Percentiles rank a stretch among this genome's conserved stretches.
Evolutionary conservation across 2,329 filamentous ascomycete species (phyloP).

Genomic region (Clonostachys sp.): DNA sequence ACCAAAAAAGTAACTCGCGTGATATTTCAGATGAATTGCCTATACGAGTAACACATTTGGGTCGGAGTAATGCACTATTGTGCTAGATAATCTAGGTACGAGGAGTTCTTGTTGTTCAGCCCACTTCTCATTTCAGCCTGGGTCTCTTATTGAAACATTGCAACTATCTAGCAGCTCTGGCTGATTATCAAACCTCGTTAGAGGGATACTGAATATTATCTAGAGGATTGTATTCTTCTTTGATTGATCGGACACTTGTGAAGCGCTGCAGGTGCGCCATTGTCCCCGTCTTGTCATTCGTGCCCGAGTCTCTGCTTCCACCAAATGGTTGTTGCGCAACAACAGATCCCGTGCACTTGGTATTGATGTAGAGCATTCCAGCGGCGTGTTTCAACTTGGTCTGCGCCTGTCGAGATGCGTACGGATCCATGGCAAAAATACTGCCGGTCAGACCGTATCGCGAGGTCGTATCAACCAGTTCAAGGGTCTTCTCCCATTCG

Average conservation of each 20-base stretch:
- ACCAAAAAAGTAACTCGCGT: too few relatives aligned
- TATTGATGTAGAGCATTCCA: slow-evolving; percentile 55
- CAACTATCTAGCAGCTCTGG: neutral
- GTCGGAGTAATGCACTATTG: too few relatives aligned
- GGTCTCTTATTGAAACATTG: too few relatives aligned
- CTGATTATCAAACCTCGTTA: neutral
- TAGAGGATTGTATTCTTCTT: slow-evolving; percentile 30
- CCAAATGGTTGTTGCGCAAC: slow-evolving; percentile 54
- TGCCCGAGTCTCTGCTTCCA: slow-evolving; percentile 45
- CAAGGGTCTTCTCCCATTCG: slow-evolving; percentile 4
- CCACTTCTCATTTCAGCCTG: too few relatives aligned
- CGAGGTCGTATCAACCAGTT: neutral
- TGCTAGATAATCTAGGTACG: too few relatives aligned
- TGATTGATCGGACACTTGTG: slow-evolving; percentile 45
- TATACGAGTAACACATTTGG: too few relatives aligned
- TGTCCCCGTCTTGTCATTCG: slow-evolving; percentile 53
- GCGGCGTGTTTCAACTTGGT: slow-evolving; percentile 46
- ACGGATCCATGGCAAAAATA: slow-evolving; percentile 42
- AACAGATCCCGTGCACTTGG: slow-evolving; percentile 51
- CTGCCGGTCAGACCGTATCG: slow-evolving; percentile 32
- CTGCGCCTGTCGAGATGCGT: slow-evolving; percentile 43
- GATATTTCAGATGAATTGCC: too few relatives aligned
- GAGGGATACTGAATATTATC: neutral
- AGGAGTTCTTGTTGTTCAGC: too few relatives aligned
- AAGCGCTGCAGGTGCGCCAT: slow-evolving; percentile 43